phyloP scores from a whole-genome alignment of 1,284 basidiomycete species.

The Puccinia novopanici region DNA sequence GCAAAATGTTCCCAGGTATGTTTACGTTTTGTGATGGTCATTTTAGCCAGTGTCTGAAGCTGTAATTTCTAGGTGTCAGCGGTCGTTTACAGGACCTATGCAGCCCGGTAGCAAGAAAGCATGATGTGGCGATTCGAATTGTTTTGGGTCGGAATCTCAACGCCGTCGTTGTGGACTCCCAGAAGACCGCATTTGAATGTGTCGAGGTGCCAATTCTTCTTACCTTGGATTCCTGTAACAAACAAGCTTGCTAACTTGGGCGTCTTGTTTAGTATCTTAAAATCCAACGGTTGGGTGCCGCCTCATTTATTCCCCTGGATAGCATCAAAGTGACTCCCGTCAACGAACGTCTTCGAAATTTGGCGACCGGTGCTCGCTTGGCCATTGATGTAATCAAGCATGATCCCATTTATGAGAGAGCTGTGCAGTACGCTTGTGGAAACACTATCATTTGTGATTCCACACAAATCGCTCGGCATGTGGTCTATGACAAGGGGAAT shows the following conservation, averaged over 20 bases:
- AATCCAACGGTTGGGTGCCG: constrained; percentile 88
- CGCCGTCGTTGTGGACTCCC: constrained; percentile 91
- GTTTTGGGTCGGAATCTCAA: constrained; percentile 92
- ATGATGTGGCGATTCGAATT: constrained; percentile 90
- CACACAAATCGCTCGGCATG: constrained; percentile 83
- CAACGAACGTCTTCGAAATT: constrained; percentile 90
- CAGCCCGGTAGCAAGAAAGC: constrained; percentile 88
- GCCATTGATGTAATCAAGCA: constrained; percentile 93
- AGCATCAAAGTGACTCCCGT: constrained; percentile 90
- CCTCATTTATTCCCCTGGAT: constrained; percentile 95
- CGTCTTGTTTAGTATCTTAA: constrained; percentile 74
- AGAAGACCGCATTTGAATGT: constrained; percentile 95
- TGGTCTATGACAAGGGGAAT: constrained; percentile 92
- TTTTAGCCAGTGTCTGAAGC: constrained; percentile 19
- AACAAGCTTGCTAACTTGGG: constrained; percentile 1
- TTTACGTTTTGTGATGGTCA: not conserved
- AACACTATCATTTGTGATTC: constrained; percentile 92
- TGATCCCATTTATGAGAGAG: constrained; percentile 80
- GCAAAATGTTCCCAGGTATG: constrained; percentile 77
- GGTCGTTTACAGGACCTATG: constrained; percentile 90
- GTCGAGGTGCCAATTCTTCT: constrained; percentile 71
- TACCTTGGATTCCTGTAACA: not conserved
- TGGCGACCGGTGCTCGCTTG: constrained; percentile 84
- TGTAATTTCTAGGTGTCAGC: constrained; percentile 58
- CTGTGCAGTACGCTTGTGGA: constrained; percentile 94